phyloP scores from a whole-genome alignment of 148 eudicot genomes.

The Cornus controversa region DNA sequence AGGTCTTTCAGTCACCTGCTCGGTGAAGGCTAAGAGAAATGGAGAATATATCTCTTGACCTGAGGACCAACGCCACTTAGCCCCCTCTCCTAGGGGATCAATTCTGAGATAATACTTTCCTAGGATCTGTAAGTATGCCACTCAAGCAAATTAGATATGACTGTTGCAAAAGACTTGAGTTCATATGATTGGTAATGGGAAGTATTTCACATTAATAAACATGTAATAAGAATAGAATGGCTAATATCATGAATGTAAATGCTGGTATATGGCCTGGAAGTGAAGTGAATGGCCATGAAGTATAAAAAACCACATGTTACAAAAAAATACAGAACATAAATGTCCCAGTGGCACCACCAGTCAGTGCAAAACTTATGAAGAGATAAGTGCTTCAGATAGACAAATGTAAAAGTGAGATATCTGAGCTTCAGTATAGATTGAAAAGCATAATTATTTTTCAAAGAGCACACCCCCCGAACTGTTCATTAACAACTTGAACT shows the following conservation, averaged over 20 bases:
- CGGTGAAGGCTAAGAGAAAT: slow-evolving; percentile 82
- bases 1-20: slow-evolving; percentile 55
- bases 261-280: neutral
- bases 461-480: neutral
- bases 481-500: no score
- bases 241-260: neutral
- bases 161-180: neutral
- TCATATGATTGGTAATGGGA: neutral
- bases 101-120: slow-evolving; percentile 77
- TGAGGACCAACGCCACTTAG: slow-evolving; percentile 85
- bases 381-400: neutral
- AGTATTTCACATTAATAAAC: neutral
- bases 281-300: no score
- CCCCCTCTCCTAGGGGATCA: slow-evolving; percentile 88
- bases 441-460: neutral
- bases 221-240: no score
- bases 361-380: no score
- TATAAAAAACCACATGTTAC: no score
- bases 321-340: neutral
- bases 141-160: neutral
- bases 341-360: no score
- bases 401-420: neutral
- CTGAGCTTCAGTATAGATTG: neutral
- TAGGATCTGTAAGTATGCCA: slow-evolving; percentile 47
- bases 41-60: slow-evolving; percentile 97